Evolutionary conservation across 2,329 filamentous ascomycete species (phyloP).

Genomic region (Tolypocladium nubicola): DNA sequence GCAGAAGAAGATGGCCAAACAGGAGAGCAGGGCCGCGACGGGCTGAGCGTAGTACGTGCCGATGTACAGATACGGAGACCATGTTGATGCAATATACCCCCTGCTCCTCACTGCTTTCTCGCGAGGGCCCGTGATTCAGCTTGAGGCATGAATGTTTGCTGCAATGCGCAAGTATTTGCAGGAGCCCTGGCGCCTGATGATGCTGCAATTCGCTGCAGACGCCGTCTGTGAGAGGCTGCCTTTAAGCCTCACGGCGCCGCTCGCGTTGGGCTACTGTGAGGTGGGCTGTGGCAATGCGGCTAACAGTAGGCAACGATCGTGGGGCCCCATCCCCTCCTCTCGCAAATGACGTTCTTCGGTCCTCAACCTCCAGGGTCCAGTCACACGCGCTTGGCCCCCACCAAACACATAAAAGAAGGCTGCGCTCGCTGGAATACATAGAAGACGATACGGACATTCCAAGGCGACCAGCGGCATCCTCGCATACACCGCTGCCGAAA

Average conservation of each 20-base stretch:
- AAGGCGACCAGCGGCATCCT: not conserved
- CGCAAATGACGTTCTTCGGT: not conserved
- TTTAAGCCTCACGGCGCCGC: not conserved
- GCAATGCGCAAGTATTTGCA: not conserved
- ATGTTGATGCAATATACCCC: not conserved
- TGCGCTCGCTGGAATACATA: not conserved
- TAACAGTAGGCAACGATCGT: not conserved
- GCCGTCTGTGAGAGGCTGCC: not conserved
- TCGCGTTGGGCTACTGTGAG: not conserved
- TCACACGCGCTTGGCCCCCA: not conserved
- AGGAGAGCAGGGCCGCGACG: conserved; percentile 14
- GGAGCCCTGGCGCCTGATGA: not conserved
- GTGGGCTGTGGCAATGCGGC: not conserved
- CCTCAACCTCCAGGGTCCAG: not conserved
- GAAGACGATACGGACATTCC: not conserved
- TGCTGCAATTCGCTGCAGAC: not conserved
- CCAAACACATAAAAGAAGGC: not conserved
- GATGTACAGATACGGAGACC: not conserved
- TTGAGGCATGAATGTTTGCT: not conserved
- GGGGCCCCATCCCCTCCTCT: not conserved
- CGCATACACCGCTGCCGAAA: not conserved
- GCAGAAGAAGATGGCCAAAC: conserved; percentile 30
- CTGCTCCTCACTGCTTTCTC: not conserved
- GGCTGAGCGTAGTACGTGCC: not conserved
- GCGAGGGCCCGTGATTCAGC: not conserved